phyloP scores from a whole-genome alignment of 202 grass and related monocot genomes.

The Hordeum pubiflorum region DNA sequence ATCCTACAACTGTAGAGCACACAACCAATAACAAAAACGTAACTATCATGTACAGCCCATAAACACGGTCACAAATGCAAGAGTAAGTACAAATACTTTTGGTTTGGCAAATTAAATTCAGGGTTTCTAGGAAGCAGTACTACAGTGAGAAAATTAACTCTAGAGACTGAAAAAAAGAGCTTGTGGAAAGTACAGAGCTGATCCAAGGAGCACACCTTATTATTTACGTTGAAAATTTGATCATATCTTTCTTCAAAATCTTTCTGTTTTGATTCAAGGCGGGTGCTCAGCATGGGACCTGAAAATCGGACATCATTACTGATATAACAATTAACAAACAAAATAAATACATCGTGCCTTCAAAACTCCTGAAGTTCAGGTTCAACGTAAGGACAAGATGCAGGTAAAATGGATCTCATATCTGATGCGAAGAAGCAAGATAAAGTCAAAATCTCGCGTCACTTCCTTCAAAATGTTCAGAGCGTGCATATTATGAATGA shows the following conservation, averaged over 20 bases:
- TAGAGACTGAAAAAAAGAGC: neutral
- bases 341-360: neutral
- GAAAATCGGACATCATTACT: conserved; percentile 50
- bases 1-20: neutral
- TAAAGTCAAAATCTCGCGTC: neutral
- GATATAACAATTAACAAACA: conserved; percentile 11
- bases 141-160: neutral
- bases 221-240: conserved; percentile 51
- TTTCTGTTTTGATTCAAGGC: conserved; percentile 52
- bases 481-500: conserved; percentile 1
- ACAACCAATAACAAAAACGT: neutral
- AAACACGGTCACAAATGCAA: neutral
- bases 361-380: conserved; percentile 9
- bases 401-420: neutral
- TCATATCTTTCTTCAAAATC: conserved; percentile 71
- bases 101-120: neutral
- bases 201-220: conserved; percentile 48
- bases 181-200: neutral
- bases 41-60: neutral
- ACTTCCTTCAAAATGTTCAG: conserved; percentile 9
- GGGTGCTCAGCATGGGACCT: conserved; percentile 56
- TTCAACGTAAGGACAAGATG: conserved; percentile 16
- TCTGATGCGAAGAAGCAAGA: conserved; percentile 17
- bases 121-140: neutral
- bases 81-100: neutral